A percentile compares a stretch with the other conserved stretches of the same genome.
phyloP scores from a whole-genome alignment of 2,329 filamentous ascomycete genomes.

The Chaetoscypha palmicola region DNA sequence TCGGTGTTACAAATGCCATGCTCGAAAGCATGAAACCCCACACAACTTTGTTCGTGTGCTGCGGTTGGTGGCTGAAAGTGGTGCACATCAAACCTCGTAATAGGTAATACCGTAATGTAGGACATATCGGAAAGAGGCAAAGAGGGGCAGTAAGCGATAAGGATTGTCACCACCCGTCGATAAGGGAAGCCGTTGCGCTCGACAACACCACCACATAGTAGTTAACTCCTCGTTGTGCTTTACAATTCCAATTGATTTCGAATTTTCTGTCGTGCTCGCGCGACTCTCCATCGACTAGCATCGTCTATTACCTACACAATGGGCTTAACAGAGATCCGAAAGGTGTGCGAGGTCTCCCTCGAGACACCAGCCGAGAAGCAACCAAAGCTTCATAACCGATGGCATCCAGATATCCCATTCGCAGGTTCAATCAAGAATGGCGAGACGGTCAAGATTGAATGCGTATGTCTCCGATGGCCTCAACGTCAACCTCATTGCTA shows the following conservation, averaged over 20 bases:
- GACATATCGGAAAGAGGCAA: background rate
- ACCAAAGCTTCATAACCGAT: conserved; percentile 70
- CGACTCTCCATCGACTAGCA: background rate
- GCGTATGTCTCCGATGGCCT: conserved; percentile 37
- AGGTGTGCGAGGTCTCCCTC: conserved; percentile 65
- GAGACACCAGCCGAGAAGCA: conserved; percentile 66
- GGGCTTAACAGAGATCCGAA: conserved; percentile 54
- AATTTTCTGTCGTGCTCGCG: background rate
- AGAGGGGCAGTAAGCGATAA: background rate
- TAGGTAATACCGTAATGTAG: too few species aligned
- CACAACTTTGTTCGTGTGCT: too few species aligned
- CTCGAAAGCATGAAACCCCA: too few species aligned
- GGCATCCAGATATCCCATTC: conserved; percentile 84
- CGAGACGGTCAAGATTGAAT: conserved; percentile 91
- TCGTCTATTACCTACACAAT: conserved; percentile 29
- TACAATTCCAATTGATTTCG: background rate
- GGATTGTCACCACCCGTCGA: too few species aligned
- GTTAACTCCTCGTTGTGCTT: background rate
- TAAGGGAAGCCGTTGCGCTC: too few species aligned
- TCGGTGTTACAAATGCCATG: too few species aligned
- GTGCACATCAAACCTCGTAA: too few species aligned
- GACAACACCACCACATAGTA: too few species aligned
- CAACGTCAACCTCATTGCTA: conserved; percentile 2
- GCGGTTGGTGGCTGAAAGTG: too few species aligned
- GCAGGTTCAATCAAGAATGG: conserved; percentile 68